These are phyloP conservation scores for Candida mattraensis DNA, from an alignment of 805 yeast species.

Conservation along the genomic window DNA sequence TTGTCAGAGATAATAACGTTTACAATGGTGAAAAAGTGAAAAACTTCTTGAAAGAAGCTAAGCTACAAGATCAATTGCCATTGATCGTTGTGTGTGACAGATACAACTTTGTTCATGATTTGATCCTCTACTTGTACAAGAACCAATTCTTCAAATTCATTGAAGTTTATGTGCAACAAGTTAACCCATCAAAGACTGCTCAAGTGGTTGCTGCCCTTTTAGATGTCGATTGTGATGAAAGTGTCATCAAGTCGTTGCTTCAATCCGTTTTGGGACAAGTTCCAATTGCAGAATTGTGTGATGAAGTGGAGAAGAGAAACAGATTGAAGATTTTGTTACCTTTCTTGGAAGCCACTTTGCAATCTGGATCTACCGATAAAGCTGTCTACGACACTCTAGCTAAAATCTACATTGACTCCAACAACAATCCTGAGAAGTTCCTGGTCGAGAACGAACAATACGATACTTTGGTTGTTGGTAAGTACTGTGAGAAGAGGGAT, in stretches of 20 bases:
- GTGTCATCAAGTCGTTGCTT: conserved; percentile 75
- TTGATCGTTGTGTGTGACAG: conserved; percentile 95
- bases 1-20: conserved; percentile 89
- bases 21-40: conserved; percentile 97
- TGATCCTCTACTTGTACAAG: conserved; percentile 90
- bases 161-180: conserved; percentile 97
- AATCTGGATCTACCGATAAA: conserved; percentile 81
- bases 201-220: conserved; percentile 94
- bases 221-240: conserved; percentile 97
- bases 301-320: conserved; percentile 95
- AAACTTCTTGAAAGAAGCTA: conserved; percentile 92
- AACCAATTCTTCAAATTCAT: conserved; percentile 94
- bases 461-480: conserved; percentile 94
- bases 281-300: conserved; percentile 84
- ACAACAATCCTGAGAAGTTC: conserved; percentile 96
- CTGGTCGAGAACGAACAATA: conserved; percentile 86
- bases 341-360: conserved; percentile 84
- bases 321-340: conserved; percentile 89
- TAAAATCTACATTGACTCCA: conserved; percentile 95
- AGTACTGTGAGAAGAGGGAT: conserved; percentile 98
- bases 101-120: conserved; percentile 86
- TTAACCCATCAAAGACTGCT: conserved; percentile 93
- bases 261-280: conserved; percentile 91
- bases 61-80: conserved; percentile 93
- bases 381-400: conserved; percentile 95